phyloP scores from a whole-genome alignment of 2,329 filamentous ascomycete genomes.

The Penicillium verrucosum region DNA sequence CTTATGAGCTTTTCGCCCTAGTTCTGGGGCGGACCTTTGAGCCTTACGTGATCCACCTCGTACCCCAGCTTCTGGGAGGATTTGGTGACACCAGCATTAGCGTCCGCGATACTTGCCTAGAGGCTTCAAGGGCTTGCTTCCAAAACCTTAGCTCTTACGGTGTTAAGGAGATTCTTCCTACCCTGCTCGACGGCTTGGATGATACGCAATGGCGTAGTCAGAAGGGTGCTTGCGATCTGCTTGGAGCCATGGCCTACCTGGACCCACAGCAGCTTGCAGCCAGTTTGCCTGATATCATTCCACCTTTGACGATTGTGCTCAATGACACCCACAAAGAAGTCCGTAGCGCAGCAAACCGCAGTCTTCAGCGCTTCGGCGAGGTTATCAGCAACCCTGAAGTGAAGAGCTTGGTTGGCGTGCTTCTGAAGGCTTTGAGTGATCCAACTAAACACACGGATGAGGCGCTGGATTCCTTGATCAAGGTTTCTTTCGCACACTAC shows the following conservation, averaged over 20 bases:
- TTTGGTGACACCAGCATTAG: conserved; percentile 87
- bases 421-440: conserved; percentile 94
- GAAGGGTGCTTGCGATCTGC: conserved; percentile 92
- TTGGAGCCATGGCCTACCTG: conserved; percentile 97
- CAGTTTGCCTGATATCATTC: conserved; percentile 94
- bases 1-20: conserved; percentile 83
- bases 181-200: conserved; percentile 84
- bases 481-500: conserved; percentile 97
- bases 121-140: conserved; percentile 92
- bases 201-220: conserved; percentile 98
- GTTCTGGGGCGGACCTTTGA: conserved; percentile 88
- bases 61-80: conserved; percentile 81
- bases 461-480: conserved; percentile 88
- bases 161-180: conserved; percentile 91
- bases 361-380: conserved; percentile 95
- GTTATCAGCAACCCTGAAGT: conserved; percentile 98
- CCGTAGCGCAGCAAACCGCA: conserved; percentile 84
- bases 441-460: conserved; percentile 96
- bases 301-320: conserved; percentile 85
- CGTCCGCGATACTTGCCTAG: conserved; percentile 87
- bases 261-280: conserved; percentile 91
- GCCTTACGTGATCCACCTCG: conserved; percentile 92
- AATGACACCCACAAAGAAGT: conserved; percentile 99
- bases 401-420: conserved; percentile 82
- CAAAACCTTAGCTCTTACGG: conserved; percentile 90